Evolutionary conservation across 1,284 basidiomycete genomes (phyloP), one percentile per base, ranked within the genome.

Genomic region (Meripilus lineatus): DNA sequence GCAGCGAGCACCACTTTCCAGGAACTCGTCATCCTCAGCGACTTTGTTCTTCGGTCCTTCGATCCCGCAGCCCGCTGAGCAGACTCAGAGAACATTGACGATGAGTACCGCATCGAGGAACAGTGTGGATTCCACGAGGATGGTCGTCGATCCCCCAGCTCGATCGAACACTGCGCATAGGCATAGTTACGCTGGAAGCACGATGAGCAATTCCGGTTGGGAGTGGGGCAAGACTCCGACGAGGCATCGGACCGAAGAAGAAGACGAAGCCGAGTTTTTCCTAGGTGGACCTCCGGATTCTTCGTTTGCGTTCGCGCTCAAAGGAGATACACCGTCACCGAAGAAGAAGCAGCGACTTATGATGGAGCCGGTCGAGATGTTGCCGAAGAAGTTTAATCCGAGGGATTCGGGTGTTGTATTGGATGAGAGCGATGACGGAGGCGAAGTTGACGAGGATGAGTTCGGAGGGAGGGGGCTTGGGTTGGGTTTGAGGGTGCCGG

Each of bases 11-110:
- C 48, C 62, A 2, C 50, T 65, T 42, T 58, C 59, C 21, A 66
- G 74, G 15, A 59, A 71, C 1, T 53, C 69, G 38, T 72, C 69
- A 45, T 63, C 64, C 28, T 80, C 82, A 2, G 83, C 81, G 3
- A 82, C 84, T 0, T 59, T 84, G 5, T 88, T 89, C 60, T 88
- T 88, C 52, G 83, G 84, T 1, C 83, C 84, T 5, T 54, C 75
- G 23, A 83, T 86, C 46, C 51, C 48, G 6, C 43, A 46, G 30
- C 51, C 52, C 17, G 41, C 52, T 54, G 30, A 57, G 52, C 45
- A 55, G 49, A 11, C 47, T 55, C 39, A 54, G 46, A 30, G 10
- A n/a, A 30, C 28, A n/a, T 54, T 49, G 5, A 43, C 50, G 14
- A 40, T 52, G 18, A 55, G 50, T 32, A 54, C 53, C 33, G 48